Evolutionary conservation across 441 rosid genomes (phyloP).

Genomic region (Rhodomyrtus psidioides): DNA sequence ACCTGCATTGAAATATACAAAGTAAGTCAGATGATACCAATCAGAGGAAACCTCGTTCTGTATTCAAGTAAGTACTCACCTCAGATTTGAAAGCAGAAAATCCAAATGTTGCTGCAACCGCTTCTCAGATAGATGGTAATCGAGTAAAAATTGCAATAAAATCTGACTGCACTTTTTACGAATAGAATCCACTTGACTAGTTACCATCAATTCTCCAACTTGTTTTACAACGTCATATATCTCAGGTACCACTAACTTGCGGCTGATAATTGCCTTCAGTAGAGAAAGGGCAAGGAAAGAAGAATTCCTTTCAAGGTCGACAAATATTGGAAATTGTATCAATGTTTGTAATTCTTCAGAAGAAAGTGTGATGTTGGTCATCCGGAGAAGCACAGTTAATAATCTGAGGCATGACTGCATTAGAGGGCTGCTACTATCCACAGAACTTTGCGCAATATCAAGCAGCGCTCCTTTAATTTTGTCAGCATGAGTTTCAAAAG

Average conservation of each 20-base stretch:
- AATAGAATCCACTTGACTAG: constrained; percentile 64
- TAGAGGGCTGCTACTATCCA: constrained; percentile 48
- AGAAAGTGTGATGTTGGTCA: constrained; percentile 56
- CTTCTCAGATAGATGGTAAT: constrained; percentile 60
- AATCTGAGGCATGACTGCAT: constrained; percentile 80
- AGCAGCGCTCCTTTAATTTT: constrained; percentile 64
- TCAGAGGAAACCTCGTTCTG: background rate
- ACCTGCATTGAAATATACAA: constrained; percentile 37
- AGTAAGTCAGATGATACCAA: background rate
- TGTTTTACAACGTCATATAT: constrained; percentile 64
- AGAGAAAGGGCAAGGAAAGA: constrained; percentile 68
- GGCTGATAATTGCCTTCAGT: constrained; percentile 65
- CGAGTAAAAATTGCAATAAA: constrained; percentile 68
- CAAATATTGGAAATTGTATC: constrained; percentile 80
- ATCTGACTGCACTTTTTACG: constrained; percentile 80
- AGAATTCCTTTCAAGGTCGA: constrained; percentile 73
- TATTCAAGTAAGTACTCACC: constrained; percentile 28
- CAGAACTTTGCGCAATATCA: constrained; percentile 60
- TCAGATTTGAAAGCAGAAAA: constrained; percentile 60
- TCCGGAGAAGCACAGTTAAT: constrained; percentile 67
- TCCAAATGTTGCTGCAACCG: constrained; percentile 62
- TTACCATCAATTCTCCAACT: constrained; percentile 80
- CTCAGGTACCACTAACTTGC: constrained; percentile 81
- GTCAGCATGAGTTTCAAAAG: constrained; percentile 70
- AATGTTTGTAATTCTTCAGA: constrained; percentile 62